Conservation (phyloP, 2,329 filamentous ascomycete species). For the Sporothrix mexicana region DNA sequence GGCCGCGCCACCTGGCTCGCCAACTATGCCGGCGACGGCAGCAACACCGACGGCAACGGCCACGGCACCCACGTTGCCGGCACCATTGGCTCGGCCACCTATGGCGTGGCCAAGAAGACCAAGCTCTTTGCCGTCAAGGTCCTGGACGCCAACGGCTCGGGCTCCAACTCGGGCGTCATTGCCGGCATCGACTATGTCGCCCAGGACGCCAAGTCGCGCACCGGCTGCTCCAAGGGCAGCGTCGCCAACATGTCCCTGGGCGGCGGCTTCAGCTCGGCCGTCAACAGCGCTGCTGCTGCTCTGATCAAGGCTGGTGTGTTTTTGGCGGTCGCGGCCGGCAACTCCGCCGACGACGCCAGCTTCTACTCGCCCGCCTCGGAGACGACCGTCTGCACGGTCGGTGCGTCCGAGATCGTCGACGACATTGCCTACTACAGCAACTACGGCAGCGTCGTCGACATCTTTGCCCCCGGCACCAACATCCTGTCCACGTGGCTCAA, state of each 20-base stretch:
- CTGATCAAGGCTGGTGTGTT: conserved; percentile 56
- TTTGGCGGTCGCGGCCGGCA: conserved; percentile 63
- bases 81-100: conserved; percentile 51
- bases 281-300: conserved; percentile 58
- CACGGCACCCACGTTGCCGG: conserved; percentile 57
- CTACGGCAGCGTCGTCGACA: conserved; percentile 56
- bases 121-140: conserved; percentile 41
- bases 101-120: conserved; percentile 57
- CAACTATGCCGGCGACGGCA: conserved; percentile 48
- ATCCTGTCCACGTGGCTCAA: conserved; percentile 58
- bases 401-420: conserved; percentile 52
- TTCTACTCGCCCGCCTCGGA: conserved; percentile 57
- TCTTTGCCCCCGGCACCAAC: conserved; percentile 57
- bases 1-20: conserved; percentile 50
- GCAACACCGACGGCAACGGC: conserved; percentile 51
- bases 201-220: conserved; percentile 45
- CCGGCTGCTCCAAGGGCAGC: conserved; percentile 49
- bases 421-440: conserved; percentile 57
- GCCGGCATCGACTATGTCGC: conserved; percentile 53
- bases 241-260: conserved; percentile 66
- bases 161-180: conserved; percentile 50
- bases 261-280: conserved; percentile 51
- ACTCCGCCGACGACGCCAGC: conserved; percentile 52
- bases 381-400: conserved; percentile 58
- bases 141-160: conserved; percentile 47